phyloP scores from a whole-genome alignment of 352 stramenopile species.

The Phytopythium cucurbitacearum region DNA sequence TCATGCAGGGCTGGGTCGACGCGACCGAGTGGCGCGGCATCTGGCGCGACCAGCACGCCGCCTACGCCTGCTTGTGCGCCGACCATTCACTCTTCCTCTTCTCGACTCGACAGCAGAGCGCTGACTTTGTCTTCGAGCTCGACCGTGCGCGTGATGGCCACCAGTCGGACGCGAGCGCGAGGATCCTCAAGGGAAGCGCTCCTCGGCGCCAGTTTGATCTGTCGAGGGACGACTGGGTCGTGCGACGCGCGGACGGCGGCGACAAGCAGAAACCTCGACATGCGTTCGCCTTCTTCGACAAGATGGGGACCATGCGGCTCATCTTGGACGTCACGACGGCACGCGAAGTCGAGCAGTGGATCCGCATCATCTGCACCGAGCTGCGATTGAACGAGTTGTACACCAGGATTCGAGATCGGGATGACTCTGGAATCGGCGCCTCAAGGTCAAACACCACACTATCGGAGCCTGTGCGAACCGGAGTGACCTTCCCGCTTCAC shows the following conservation, averaged over 20 bases:
- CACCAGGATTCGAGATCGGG: constrained; percentile 9
- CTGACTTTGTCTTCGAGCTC: constrained; percentile 58
- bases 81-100: constrained; percentile 59
- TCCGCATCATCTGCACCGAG: constrained; percentile 35
- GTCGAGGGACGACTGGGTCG: constrained; percentile 33
- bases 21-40: constrained; percentile 57
- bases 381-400: constrained; percentile 29
- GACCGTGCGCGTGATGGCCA: constrained; percentile 17
- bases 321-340: constrained; percentile 48
- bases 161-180: constrained; percentile 25
- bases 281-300: constrained; percentile 70
- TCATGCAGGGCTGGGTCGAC: constrained; percentile 48
- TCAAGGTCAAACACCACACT: neutral
- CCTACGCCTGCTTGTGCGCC: constrained; percentile 64
- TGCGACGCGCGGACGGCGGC: constrained; percentile 32
- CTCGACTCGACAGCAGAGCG: constrained; percentile 29
- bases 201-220: constrained; percentile 45
- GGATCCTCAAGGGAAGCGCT: constrained; percentile 36
- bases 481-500: constrained; percentile 26
- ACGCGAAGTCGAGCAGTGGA: constrained; percentile 36
- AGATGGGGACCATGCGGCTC: constrained; percentile 28
- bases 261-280: constrained; percentile 20
- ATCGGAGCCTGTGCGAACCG: too few species aligned
- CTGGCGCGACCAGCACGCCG: constrained; percentile 54
- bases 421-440: constrained; percentile 6